Evolutionary conservation across 805 yeast species (phyloP), one percentile per base, ranked within the genome.

Genomic region (Candida easanensis): DNA sequence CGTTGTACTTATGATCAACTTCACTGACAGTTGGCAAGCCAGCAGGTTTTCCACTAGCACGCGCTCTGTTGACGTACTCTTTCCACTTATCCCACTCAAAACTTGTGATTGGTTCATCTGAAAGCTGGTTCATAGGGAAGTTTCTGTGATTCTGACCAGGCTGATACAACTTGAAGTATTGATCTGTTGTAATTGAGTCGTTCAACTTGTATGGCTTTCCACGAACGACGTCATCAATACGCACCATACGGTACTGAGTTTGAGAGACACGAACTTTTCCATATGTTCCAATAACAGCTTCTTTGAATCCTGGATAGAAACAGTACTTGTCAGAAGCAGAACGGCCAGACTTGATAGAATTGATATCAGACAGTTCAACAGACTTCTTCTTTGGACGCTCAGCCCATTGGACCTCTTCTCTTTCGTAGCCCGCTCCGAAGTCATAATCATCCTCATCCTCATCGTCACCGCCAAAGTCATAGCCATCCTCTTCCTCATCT

Each of bases 241-340:
- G 83, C 38, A 91, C 95, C 78, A 91, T 76, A 55, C 97, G 76
- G 65, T 93, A 91, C 41, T 78, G 76, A 10, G 83, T 76, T 56
- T 71, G 69, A 23, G 83, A 79, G 43, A 93, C 77, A 60, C 88
- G 89, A 42, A 93, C 81, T 52, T 90, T 77, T 27, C 90, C 95
- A 60, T 73, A 88, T 38, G 95, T 80, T 17, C 88, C 95, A 16
- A 76, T 70, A 14, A 88, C 76, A 1, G 76, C 74, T 16, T 77
- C 80, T 36, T 76, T 80, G 62, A 95, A 90, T 26, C 80, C 89
- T 11, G 93, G 90, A 64, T 89, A 82, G 62, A 81, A 89, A 58
- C 90, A 79, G 60, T 72, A 88, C 60, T 83, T 84, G 31, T 82
- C 77, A 34, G 89, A 76, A 52, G 81, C 76, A 7, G 87, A 69